Conservation (phyloP, 2,329 filamentous ascomycete species). For the Epichloe elymi region DNA sequence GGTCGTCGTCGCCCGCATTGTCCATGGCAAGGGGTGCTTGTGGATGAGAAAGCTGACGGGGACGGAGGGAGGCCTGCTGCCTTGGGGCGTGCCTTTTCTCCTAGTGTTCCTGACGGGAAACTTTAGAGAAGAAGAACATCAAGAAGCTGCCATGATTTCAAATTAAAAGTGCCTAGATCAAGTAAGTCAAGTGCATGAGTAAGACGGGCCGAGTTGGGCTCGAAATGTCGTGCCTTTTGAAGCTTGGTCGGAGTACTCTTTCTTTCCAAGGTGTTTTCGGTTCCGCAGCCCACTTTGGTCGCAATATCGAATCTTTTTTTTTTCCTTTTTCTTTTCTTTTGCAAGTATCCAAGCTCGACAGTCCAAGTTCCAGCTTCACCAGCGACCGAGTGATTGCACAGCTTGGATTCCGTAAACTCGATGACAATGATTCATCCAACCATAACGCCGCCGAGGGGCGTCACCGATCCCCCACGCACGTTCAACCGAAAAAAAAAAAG, state of each 20-base stretch:
- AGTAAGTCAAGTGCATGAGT: no score
- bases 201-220: neutral
- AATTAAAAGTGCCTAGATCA: no score
- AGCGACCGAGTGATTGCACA: no score
- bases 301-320: neutral
- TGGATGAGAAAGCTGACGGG: neutral
- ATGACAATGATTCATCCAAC: no score
- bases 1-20: slow-evolving; percentile 35
- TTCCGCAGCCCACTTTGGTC: no score
- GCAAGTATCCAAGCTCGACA: neutral
- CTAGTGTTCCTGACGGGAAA: no score
- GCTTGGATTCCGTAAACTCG: no score
- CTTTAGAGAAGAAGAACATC: no score
- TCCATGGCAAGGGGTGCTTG: slow-evolving; percentile 20
- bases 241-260: neutral
- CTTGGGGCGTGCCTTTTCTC: no score
- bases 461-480: neutral
- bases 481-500: neutral
- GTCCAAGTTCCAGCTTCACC: no score
- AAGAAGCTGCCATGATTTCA: no score
- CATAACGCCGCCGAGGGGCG: neutral
- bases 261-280: neutral
- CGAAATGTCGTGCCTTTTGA: neutral
- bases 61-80: no score
- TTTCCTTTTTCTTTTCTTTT: neutral